Evolutionary conservation across 768 basidiomycete genomes (phyloP).

Genomic region (Mycena galopus): DNA sequence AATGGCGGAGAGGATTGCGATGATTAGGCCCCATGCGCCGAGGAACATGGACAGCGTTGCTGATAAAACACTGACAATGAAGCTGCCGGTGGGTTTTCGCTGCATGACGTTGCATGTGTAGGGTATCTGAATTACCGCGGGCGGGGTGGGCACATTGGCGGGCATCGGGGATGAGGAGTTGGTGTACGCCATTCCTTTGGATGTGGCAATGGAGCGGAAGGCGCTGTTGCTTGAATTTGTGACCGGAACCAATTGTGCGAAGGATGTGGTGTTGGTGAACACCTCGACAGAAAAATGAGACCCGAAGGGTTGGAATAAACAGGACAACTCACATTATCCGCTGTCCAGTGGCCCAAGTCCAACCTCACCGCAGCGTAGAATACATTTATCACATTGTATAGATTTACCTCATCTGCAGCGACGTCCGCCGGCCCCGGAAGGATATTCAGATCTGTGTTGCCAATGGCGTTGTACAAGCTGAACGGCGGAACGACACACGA

Average conservation of each 20-base stretch:
- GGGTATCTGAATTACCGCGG: constrained; percentile 25
- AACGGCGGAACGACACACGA: constrained; percentile 9
- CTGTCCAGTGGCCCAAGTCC: constrained; percentile 31
- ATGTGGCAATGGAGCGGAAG: constrained; percentile 5
- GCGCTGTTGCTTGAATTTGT: background rate
- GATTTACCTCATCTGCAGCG: constrained; percentile 2
- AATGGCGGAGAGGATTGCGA: background rate
- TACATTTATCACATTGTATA: constrained; percentile 23
- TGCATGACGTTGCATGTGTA: constrained; percentile 29
- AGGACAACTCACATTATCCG: constrained; percentile 20
- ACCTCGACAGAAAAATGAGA: background rate
- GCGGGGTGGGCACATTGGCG: no score
- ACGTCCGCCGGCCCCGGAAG: background rate
- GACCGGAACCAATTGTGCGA: constrained; percentile 1
- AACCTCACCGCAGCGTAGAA: constrained; percentile 28
- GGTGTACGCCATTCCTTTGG: constrained; percentile 27
- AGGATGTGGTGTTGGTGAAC: constrained; percentile 32
- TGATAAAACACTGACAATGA: constrained; percentile 22
- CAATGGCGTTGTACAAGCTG: constrained; percentile 19
- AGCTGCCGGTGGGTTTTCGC: constrained; percentile 24
- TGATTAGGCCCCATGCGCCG: constrained; percentile 2
- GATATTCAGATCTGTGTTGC: constrained; percentile 24
- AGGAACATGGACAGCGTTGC: constrained; percentile 34
- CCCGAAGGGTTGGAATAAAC: no score
- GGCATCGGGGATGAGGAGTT: no score